Base-by-base conservation (phyloP, 805 yeast genomes). In the Wickerhamiella kazuoi region DNA sequence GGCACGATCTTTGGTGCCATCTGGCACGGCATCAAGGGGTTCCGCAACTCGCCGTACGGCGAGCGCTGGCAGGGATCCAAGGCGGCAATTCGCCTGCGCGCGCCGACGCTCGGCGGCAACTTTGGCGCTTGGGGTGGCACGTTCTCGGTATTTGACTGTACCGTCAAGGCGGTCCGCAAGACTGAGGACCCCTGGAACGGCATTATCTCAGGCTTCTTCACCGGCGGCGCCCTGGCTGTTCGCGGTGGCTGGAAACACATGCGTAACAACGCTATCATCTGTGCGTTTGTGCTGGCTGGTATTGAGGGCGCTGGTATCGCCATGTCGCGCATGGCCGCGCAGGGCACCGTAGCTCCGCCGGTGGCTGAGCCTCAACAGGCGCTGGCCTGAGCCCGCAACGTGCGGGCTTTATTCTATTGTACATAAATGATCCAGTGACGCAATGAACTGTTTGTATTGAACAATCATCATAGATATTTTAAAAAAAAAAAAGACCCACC, bases 61-160 rank as follows among this genome's bases (percentile, higher is more conserved):
- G 98, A 90, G 63, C 75, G 98, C 65, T 70, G 93, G 53, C 61
- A 72, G 43, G 97, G 98, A 41, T 81, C 94, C 17, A 57, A 87
- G 40, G 68, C 81, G 32, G 96, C 97, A 30, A 79, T 90, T 51
- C 83, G 83, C 57, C 82, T 95, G 38, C 73, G 98, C 61, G 97
- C 96, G 2, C 99, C 99, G 30, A 95, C 87, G 37, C 84, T 87
- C 40, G 98, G 98, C 49, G 98, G 98, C 56, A 90, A 90, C 63
- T 87, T 90, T 55, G 98, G 98, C 65, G 94, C 82, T 30, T 90
- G 98, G 98, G 98, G 98, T 69, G 98, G 98, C 44, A 67, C 90
- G 52, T 90, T 90, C 58, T 83, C 96, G 26, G 79, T 93, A 13
- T 90, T 76, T 56, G 98, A 90, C 62, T 90, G 98, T 68, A 72